Evolutionary conservation across 352 stramenopile species (phyloP).

Genomic region (Aphanomyces stellatus): DNA sequence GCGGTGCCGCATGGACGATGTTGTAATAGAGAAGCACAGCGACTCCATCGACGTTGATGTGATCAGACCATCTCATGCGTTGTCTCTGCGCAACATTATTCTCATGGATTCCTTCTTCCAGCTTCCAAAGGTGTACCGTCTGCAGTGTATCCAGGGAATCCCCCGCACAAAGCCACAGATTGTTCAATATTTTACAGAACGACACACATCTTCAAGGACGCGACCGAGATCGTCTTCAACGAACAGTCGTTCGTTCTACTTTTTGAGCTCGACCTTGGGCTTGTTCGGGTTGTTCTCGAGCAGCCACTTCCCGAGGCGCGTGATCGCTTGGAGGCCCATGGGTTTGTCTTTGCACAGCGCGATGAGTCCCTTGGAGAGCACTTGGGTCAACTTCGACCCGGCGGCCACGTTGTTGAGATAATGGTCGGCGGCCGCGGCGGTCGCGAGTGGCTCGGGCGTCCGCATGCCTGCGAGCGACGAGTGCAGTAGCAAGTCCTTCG

Average conservation of each 20-base stretch:
- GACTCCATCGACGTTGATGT: too few species aligned
- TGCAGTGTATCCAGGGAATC: too few species aligned
- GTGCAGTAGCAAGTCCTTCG: constrained; percentile 41
- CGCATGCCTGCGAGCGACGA: constrained; percentile 48
- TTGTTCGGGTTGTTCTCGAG: constrained; percentile 82
- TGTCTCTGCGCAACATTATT: too few species aligned
- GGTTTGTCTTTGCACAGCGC: constrained; percentile 80
- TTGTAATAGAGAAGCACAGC: too few species aligned
- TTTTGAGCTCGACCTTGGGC: constrained; percentile 34
- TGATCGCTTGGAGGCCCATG: constrained; percentile 56
- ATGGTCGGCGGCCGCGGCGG: constrained; percentile 37
- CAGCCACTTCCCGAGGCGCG: constrained; percentile 79
- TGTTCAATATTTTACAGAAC: neutral
- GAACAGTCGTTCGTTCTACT: neutral
- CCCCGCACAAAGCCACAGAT: neutral
- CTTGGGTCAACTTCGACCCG: constrained; percentile 43
- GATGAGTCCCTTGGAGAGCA: constrained; percentile 61
- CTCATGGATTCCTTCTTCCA: too few species aligned
- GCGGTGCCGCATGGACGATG: too few species aligned
- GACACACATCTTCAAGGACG: neutral
- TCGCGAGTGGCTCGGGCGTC: constrained; percentile 48
- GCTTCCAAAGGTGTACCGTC: too few species aligned
- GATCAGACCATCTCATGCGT: too few species aligned
- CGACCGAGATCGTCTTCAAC: neutral
- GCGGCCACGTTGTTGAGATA: constrained; percentile 53